Evolutionary conservation across 2,329 filamentous ascomycete species (phyloP).

Genomic region (Paraphoma chrysanthemicola): DNA sequence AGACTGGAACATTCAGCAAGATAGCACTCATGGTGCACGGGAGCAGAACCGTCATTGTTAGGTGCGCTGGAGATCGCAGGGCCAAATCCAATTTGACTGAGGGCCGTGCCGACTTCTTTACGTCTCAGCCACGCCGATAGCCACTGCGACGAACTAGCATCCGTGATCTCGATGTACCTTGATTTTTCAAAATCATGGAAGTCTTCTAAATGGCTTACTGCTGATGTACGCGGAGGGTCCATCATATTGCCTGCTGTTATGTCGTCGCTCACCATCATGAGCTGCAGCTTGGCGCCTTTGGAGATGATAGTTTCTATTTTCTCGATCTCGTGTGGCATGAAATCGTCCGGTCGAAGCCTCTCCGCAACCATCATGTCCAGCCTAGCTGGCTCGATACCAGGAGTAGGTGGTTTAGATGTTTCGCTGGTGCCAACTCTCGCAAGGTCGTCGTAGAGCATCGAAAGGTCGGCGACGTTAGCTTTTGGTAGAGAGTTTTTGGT

Average conservation of each 20-base stretch:
- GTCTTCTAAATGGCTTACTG: neutral
- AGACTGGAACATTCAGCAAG: neutral
- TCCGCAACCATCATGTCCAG: too few species aligned
- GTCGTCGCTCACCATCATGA: neutral
- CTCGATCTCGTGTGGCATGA: neutral
- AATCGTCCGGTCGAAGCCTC: neutral
- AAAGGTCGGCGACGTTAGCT: too few species aligned
- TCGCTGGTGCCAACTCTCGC: too few species aligned
- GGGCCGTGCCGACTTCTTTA: neutral
- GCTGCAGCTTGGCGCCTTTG: neutral
- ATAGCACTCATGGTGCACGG: neutral
- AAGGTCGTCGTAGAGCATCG: too few species aligned
- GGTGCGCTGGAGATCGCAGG: neutral
- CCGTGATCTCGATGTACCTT: neutral
- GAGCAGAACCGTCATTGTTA: neutral
- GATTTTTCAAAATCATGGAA: neutral
- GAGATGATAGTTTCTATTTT: neutral
- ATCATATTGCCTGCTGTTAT: neutral
- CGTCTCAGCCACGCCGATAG: neutral
- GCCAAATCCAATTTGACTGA: neutral
- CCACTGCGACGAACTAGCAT: neutral
- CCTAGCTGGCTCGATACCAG: too few species aligned
- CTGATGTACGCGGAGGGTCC: neutral
- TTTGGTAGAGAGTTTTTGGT: too few species aligned
- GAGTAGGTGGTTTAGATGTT: too few species aligned